These are phyloP conservation scores for Pichia sp. DNA, from an alignment of 1,139 yeast species.

Conservation along the genomic window DNA sequence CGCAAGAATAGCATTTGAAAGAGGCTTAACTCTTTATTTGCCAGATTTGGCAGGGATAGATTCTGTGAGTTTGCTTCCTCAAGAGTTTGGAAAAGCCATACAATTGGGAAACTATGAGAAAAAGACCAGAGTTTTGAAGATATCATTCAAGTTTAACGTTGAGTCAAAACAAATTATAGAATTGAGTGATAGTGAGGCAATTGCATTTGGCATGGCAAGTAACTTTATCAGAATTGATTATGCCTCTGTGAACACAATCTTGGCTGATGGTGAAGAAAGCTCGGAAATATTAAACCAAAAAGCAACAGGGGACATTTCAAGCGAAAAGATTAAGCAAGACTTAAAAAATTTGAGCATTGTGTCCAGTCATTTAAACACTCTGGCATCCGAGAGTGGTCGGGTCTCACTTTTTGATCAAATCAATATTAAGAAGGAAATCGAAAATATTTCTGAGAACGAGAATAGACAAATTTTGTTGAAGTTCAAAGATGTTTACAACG, in stretches of 20 bases:
- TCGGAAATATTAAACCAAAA: conserved; percentile 10
- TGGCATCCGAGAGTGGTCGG: conserved; percentile 31
- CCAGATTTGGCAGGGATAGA: conserved; percentile 49
- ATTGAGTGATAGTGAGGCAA: conserved; percentile 32
- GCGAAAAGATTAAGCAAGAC: conserved; percentile 30
- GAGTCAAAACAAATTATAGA: conserved; percentile 30
- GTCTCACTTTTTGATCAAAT: conserved; percentile 22
- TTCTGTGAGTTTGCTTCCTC: conserved; percentile 69
- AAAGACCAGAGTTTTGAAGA: conserved; percentile 48
- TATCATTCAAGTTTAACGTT: conserved; percentile 39
- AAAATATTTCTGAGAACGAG: conserved; percentile 25
- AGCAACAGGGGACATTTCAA: conserved; percentile 10
- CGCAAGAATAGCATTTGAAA: conserved; percentile 56
- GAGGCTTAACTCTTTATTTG: conserved; percentile 68
- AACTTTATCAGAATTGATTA: conserved; percentile 50
- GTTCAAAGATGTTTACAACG: conserved; percentile 22
- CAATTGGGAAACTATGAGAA: conserved; percentile 51
- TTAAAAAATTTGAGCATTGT: conserved; percentile 35
- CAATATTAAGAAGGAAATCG: conserved; percentile 24
- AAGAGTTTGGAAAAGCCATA: conserved; percentile 45
- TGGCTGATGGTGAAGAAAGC: conserved; percentile 25
- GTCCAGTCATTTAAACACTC: conserved; percentile 33
- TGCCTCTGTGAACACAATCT: conserved; percentile 42
- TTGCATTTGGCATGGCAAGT: conserved; percentile 40
- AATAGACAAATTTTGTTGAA: conserved; percentile 23